These are phyloP conservation scores for Xanthoceras sorbifolium DNA, from an alignment of 345 rosid species.

Conservation along the genomic window DNA sequence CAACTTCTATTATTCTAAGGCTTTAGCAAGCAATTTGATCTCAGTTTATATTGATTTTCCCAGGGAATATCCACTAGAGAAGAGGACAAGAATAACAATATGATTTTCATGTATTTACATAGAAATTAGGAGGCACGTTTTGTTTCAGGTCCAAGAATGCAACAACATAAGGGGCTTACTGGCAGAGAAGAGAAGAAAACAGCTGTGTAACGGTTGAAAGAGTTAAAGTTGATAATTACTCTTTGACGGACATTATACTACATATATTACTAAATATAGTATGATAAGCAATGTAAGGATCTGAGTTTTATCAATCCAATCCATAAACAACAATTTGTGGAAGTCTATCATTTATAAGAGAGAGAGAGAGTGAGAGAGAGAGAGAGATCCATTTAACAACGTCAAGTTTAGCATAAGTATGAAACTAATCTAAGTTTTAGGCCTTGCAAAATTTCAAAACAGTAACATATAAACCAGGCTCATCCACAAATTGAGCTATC, in stretches of 20 bases:
- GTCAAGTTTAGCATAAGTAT: neutral
- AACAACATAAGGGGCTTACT: no score
- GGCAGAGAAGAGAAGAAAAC: no score
- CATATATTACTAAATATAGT: neutral
- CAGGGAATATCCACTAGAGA: neutral
- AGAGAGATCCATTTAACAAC: neutral
- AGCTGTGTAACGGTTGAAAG: neutral
- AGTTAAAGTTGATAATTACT: no score
- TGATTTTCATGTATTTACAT: neutral
- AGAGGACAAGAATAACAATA: no score
- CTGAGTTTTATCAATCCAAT: neutral
- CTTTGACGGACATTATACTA: neutral
- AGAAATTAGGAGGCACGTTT: neutral
- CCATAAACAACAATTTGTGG: neutral
- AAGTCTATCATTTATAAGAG: neutral
- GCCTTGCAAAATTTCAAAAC: slow-evolving; percentile 45
- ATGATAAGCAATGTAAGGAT: neutral
- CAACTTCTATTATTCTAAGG: no score
- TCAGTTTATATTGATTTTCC: neutral
- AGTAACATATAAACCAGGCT: slow-evolving; percentile 71
- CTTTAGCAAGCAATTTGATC: no score
- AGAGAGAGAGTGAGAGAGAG: no score
- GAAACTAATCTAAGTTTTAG: slow-evolving; percentile 6
- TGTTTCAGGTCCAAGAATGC: neutral
- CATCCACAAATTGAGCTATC: slow-evolving; percentile 59